Evolutionary conservation across 2,329 filamentous ascomycete species (phyloP).

Genomic region (Cadophora sp.): DNA sequence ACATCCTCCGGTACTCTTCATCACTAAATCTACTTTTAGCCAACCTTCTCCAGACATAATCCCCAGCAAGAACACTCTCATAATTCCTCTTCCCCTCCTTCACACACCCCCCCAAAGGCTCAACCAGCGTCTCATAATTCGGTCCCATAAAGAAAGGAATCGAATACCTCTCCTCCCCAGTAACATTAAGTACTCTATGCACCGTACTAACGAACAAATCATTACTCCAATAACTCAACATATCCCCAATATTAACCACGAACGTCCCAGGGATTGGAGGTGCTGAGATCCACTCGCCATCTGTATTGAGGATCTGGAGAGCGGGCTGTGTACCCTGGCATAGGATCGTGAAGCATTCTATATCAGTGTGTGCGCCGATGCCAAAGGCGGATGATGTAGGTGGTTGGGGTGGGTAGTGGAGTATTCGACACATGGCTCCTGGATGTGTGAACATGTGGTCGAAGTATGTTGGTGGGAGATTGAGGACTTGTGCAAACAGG

Average conservation of each 20-base stretch:
- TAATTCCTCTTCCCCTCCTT: slow-evolving; percentile 21
- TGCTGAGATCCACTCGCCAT: background rate
- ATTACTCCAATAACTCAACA: slow-evolving; percentile 21
- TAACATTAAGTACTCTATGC: slow-evolving; percentile 26
- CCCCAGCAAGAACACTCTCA: slow-evolving; percentile 18
- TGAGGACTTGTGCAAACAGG: slow-evolving; percentile 56
- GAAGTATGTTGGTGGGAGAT: slow-evolving; percentile 45
- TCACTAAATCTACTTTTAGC: slow-evolving; percentile 21
- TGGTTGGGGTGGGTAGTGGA: slow-evolving; percentile 40
- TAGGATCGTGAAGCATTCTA: slow-evolving; percentile 53
- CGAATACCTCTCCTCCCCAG: slow-evolving; percentile 23
- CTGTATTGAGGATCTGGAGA: slow-evolving; percentile 37
- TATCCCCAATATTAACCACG: slow-evolving; percentile 16
- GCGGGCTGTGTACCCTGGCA: slow-evolving; percentile 53
- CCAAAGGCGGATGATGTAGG: slow-evolving; percentile 38
- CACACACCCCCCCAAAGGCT: slow-evolving; percentile 20
- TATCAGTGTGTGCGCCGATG: slow-evolving; percentile 52
- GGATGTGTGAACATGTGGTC: slow-evolving; percentile 58
- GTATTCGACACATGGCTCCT: slow-evolving; percentile 47
- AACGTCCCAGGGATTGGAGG: slow-evolving; percentile 7
- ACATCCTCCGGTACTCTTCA: slow-evolving; percentile 25
- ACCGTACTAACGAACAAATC: slow-evolving; percentile 29
- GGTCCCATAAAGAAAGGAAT: slow-evolving; percentile 27
- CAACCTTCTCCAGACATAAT: slow-evolving; percentile 24
- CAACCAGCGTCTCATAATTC: slow-evolving; percentile 18